phyloP scores from a whole-genome alignment of 2,329 filamentous ascomycete species.

The Ambrosiella cleistominuta region DNA sequence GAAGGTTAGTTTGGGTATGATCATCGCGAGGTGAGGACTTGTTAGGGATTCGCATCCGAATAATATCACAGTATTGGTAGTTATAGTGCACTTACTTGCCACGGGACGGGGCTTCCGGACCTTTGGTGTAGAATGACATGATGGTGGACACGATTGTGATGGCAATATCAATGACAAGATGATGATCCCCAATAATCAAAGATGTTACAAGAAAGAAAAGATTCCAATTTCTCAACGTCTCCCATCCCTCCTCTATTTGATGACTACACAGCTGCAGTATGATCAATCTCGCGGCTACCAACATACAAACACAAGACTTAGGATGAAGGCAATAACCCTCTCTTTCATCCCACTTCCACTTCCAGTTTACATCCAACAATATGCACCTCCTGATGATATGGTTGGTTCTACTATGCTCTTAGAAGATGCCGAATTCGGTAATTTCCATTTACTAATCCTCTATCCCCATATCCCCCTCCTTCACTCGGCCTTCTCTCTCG shows the following conservation, averaged over 20 bases:
- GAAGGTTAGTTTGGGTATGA: neutral
- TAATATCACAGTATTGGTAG: neutral
- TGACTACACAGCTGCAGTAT: neutral
- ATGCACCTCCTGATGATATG: no score
- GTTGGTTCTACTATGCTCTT: no score
- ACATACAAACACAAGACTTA: neutral
- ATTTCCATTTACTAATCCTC: no score
- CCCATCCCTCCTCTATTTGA: neutral
- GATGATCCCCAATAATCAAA: neutral
- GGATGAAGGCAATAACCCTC: neutral
- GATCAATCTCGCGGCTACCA: neutral
- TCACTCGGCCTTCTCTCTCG: no score
- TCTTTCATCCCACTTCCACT: neutral
- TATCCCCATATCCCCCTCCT: no score
- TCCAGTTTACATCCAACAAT: neutral
- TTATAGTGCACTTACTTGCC: neutral
- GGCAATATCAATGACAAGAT: neutral
- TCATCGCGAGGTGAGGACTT: no score
- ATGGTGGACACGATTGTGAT: neutral
- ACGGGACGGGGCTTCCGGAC: neutral
- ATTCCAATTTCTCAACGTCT: neutral
- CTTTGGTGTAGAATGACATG: neutral
- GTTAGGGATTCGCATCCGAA: no score
- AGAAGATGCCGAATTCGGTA: no score
- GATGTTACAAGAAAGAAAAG: no score